phyloP scores from a whole-genome alignment of 768 basidiomycete species.

The Panellus pusillus region DNA sequence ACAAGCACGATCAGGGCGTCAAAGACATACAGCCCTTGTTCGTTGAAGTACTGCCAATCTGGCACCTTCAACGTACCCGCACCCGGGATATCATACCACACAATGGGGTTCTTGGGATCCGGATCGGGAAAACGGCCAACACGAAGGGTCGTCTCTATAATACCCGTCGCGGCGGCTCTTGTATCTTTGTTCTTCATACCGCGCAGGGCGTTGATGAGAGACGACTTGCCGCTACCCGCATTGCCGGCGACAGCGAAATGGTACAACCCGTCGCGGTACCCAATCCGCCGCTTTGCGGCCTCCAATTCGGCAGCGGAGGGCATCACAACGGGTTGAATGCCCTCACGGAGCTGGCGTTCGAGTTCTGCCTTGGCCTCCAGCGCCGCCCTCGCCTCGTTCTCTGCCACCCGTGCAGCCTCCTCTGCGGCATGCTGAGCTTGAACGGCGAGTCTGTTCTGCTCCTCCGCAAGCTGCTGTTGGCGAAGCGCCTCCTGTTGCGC shows the following conservation, averaged over 20 bases:
- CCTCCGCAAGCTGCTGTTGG: conserved; percentile 26
- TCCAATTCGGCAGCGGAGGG: conserved; percentile 23
- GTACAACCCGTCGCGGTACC: conserved; percentile 25
- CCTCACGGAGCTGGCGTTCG: background rate
- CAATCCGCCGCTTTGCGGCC: conserved; percentile 3
- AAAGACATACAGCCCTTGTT: conserved; percentile 35
- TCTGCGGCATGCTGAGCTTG: background rate
- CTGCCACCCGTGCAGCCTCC: background rate
- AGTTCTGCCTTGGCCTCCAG: background rate
- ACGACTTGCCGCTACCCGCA: conserved; percentile 37
- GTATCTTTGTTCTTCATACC: conserved; percentile 24
- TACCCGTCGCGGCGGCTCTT: conserved; percentile 27
- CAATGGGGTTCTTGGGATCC: conserved; percentile 18
- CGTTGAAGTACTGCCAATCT: conserved; percentile 37
- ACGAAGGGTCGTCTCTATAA: conserved; percentile 28
- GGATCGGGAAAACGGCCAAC: conserved; percentile 26
- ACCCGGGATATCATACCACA: conserved; percentile 37
- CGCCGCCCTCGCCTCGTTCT: background rate
- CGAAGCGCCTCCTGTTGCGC: conserved; percentile 28
- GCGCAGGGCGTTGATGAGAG: conserved; percentile 36
- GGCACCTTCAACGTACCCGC: conserved; percentile 32
- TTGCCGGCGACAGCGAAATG: conserved; percentile 35
- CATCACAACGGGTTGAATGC: conserved; percentile 28
- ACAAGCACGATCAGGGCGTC: conserved; percentile 35
- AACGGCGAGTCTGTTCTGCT: conserved; percentile 2